These are phyloP conservation scores for Botrytis byssoidea DNA, from an alignment of 2,329 filamentous ascomycete genomes.

Conservation along the genomic window DNA sequence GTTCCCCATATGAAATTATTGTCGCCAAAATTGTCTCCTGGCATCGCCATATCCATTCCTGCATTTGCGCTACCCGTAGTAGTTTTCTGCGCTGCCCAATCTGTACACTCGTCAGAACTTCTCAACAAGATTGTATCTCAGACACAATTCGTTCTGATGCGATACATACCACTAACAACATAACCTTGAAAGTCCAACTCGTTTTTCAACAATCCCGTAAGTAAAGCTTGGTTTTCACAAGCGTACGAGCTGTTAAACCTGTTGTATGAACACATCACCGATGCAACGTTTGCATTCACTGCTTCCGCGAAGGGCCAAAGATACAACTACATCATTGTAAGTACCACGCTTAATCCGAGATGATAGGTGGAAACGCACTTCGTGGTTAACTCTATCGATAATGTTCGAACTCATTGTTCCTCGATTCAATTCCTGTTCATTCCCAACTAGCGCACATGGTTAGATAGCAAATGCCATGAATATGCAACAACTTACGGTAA, in stretches of 20 bases:
- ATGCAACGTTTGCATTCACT: conserved; percentile 62
- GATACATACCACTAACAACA: conserved; percentile 50
- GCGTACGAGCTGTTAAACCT: conserved; percentile 67
- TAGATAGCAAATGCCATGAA: conserved; percentile 36
- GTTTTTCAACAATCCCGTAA: conserved; percentile 64
- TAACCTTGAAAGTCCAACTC: conserved; percentile 77
- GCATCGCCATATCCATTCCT: conserved; percentile 79
- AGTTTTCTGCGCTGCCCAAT: conserved; percentile 77
- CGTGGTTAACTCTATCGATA: conserved; percentile 65
- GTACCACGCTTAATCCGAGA: conserved; percentile 29
- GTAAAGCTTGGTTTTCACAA: conserved; percentile 60
- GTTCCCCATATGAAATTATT: conserved; percentile 54
- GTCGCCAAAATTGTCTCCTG: conserved; percentile 60
- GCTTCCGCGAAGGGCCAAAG: conserved; percentile 63
- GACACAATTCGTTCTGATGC: conserved; percentile 27
- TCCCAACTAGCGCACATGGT: conserved; percentile 47
- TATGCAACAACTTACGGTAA: conserved; percentile 43
- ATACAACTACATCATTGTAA: conserved; percentile 29
- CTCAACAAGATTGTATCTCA: conserved; percentile 38
- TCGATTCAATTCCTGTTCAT: conserved; percentile 66
- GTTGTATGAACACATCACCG: conserved; percentile 73
- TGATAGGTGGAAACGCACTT: conserved; percentile 56
- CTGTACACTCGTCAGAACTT: conserved; percentile 40
- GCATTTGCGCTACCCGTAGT: conserved; percentile 64
- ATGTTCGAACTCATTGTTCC: conserved; percentile 56